Percentiles rank a stretch among this genome's conserved stretches.
Conservation (phyloP, 768 basidiomycete species). For the Candolleomyces aberdarensis region DNA sequence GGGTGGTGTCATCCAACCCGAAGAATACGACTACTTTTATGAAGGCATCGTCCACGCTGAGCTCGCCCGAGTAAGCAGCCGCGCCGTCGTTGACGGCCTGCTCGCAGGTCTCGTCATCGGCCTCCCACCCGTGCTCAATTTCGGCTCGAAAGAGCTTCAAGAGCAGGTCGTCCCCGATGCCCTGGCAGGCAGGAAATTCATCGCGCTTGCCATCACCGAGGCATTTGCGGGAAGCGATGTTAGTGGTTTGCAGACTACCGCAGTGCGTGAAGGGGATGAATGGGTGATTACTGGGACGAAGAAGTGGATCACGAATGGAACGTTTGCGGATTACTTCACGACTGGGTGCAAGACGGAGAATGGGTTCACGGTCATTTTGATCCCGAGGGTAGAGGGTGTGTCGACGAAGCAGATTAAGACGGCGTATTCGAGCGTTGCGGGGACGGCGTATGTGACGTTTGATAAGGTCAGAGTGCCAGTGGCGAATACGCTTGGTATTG, state of each 20-base stretch:
- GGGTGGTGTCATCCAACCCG: conserved; percentile 71
- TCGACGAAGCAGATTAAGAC: conserved; percentile 91
- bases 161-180: conserved; percentile 64
- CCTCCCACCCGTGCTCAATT: conserved; percentile 89
- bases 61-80: conserved; percentile 76
- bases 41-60: conserved; percentile 84
- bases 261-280: conserved; percentile 77
- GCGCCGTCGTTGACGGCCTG: conserved; percentile 86
- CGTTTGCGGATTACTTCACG: conserved; percentile 82
- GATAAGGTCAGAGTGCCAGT: conserved; percentile 81
- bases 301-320: conserved; percentile 95
- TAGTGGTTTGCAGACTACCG: conserved; percentile 79
- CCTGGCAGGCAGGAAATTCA: conserved; percentile 75
- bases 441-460: conserved; percentile 84
- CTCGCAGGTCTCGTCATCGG: conserved; percentile 82
- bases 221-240: conserved; percentile 92
- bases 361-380: conserved; percentile 74
- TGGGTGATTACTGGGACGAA: conserved; percentile 94
- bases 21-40: conserved; percentile 94
- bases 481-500: conserved; percentile 82
- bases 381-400: conserved; percentile 68
- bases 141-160: conserved; percentile 71
- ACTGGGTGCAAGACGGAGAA: conserved; percentile 75
- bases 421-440: conserved; percentile 86
- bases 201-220: conserved; percentile 89